Conservation (phyloP, 176 grass and related monocot genomes). For the barley (Hordeum vulgare) region MorexV3_pseudomolecules_assembly NC_058519.1:578849345-578849844, state of each 20-base stretch:
- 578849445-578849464: neutral
- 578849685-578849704: neutral
- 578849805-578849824: constrained; percentile 9
- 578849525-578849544: neutral
- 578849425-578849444: neutral
- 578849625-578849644: neutral
- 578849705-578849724: neutral
- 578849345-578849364: neutral
- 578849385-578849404: neutral
- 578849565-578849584: neutral
- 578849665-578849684: neutral
- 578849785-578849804: neutral
- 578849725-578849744: neutral
- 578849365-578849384: neutral
- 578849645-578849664: neutral
- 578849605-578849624: neutral
- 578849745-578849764: neutral
- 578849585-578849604: neutral
- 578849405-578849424: neutral
- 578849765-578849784: neutral
- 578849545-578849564: neutral
- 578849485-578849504: neutral
- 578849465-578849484: neutral
- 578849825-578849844: neutral
- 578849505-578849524: neutral